Percentiles rank a stretch among this genome's conserved stretches.
Evolutionary conservation across 2,329 filamentous ascomycete genomes (phyloP).

Genomic region (Fusarium sp.): DNA sequence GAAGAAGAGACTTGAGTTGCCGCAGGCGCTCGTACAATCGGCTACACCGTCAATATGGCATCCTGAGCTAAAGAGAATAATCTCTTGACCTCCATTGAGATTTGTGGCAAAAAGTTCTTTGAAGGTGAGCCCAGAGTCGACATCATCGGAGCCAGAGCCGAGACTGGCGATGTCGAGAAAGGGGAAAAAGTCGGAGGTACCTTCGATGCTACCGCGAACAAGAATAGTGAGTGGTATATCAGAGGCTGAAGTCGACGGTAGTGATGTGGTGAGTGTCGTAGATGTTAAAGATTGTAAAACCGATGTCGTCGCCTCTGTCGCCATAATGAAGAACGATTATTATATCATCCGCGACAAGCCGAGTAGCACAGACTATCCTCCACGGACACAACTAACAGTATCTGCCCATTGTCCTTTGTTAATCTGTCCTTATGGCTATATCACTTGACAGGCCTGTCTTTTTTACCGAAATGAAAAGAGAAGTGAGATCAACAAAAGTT

Average conservation of each 20-base stretch:
- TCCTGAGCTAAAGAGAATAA: conserved; percentile 52
- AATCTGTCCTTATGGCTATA: background rate
- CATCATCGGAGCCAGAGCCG: conserved; percentile 45
- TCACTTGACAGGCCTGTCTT: background rate
- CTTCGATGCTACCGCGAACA: conserved; percentile 49
- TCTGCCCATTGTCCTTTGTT: conserved; percentile 21
- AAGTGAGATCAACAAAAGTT: conserved; percentile 24
- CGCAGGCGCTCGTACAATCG: conserved; percentile 54
- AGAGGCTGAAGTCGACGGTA: conserved; percentile 31
- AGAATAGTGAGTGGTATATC: conserved; percentile 49
- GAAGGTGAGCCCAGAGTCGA: conserved; percentile 51
- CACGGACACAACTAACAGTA: conserved; percentile 27
- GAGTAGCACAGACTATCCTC: conserved; percentile 1
- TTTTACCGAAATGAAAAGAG: background rate
- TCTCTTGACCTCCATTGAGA: conserved; percentile 51
- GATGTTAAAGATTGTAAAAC: conserved; percentile 26
- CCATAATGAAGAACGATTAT: conserved; percentile 25
- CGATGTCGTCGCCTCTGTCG: conserved; percentile 34
- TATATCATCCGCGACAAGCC: conserved; percentile 2
- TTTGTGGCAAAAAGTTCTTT: conserved; percentile 53
- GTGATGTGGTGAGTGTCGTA: conserved; percentile 17
- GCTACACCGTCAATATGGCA: conserved; percentile 49
- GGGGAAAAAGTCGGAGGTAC: conserved; percentile 55
- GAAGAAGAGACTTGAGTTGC: conserved; percentile 50
- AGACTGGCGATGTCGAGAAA: conserved; percentile 54